Evolutionary conservation across 805 yeast species (phyloP).

Genomic region (Kazachstania bromeliacearum): DNA sequence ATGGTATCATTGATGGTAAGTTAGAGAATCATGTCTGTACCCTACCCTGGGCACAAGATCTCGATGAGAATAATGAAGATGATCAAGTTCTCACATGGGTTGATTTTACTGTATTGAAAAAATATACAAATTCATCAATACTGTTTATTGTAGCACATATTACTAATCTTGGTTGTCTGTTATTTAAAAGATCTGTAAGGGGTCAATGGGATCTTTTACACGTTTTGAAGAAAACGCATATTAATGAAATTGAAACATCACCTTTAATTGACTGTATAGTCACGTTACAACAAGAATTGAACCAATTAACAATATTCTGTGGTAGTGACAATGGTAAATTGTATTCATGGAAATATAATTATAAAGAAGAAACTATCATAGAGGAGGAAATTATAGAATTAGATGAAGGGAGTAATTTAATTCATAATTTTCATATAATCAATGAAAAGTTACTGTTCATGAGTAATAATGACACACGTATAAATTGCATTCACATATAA

Average conservation of each 20-base stretch:
- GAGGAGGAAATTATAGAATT: slow-evolving; percentile 3
- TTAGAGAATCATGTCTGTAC: slow-evolving; percentile 6
- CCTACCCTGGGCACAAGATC: background rate
- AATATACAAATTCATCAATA: slow-evolving; percentile 8
- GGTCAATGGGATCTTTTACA: slow-evolving; percentile 17
- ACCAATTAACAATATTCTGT: slow-evolving; percentile 8
- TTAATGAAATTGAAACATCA: slow-evolving; percentile 3
- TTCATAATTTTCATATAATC: too few relatives aligned
- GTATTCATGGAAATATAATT: slow-evolving; percentile 14
- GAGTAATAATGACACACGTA: slow-evolving; percentile 6
- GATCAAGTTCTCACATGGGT: slow-evolving; percentile 6
- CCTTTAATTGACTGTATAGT: slow-evolving; percentile 13
- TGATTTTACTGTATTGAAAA: slow-evolving; percentile 11
- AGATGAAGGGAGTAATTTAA: slow-evolving; percentile 1
- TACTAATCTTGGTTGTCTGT: slow-evolving; percentile 15
- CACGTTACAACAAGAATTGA: background rate
- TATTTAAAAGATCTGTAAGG: slow-evolving; percentile 13
- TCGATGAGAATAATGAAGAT: background rate
- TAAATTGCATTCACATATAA: slow-evolving; percentile 6
- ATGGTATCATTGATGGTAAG: slow-evolving; percentile 5
- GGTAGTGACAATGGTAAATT: slow-evolving; percentile 18
- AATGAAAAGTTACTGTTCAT: slow-evolving; percentile 8
- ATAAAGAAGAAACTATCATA: slow-evolving; percentile 6
- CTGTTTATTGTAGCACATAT: slow-evolving; percentile 10
- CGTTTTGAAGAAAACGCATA: too few relatives aligned